A percentile compares a stretch with the other conserved stretches of the same genome.
Conservation (phyloP, 495 filamentous ascomycete species). For the Aspergillus cristatus region DNA sequence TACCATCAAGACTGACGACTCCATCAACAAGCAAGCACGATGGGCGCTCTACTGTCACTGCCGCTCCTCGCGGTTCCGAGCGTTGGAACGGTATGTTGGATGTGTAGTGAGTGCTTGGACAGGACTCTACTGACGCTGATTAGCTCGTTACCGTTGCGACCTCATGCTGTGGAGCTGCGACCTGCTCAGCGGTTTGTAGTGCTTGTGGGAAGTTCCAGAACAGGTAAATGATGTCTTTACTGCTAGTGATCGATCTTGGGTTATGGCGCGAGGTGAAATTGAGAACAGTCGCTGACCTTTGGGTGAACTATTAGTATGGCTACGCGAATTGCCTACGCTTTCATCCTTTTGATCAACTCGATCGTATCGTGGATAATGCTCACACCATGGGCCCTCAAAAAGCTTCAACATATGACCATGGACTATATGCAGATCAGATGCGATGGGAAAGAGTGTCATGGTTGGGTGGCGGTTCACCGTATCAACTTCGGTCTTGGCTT, state of each 20-base stretch:
- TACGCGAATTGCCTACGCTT: slow-evolving; percentile 93
- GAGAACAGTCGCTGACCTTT: slow-evolving; percentile 2
- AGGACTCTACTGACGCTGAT: slow-evolving; percentile 17
- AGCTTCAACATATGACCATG: slow-evolving; percentile 79
- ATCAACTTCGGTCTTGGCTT: slow-evolving; percentile 96
- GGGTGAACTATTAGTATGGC: slow-evolving; percentile 55
- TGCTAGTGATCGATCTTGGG: slow-evolving; percentile 2
- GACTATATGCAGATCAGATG: slow-evolving; percentile 94
- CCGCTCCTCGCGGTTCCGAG: slow-evolving; percentile 84
- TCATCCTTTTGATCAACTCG: slow-evolving; percentile 92
- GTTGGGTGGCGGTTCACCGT: slow-evolving; percentile 91
- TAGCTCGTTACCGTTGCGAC: slow-evolving; percentile 67
- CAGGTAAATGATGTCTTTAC: slow-evolving; percentile 47
- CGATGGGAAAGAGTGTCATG: slow-evolving; percentile 82
- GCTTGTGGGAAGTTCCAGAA: slow-evolving; percentile 94
- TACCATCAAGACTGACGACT: no score
- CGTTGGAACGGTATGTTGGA: slow-evolving; percentile 64
- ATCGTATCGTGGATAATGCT: slow-evolving; percentile 98
- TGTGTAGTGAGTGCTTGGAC: not conserved
- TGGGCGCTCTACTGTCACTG: slow-evolving; percentile 88
- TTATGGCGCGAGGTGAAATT: slow-evolving; percentile 7
- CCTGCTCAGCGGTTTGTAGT: slow-evolving; percentile 88
- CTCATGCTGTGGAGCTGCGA: slow-evolving; percentile 91
- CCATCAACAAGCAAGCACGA: not conserved
- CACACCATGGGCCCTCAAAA: slow-evolving; percentile 96